These are phyloP conservation scores for Ophiostoma fasciatum DNA, from an alignment of 2,329 filamentous ascomycete genomes.

Conservation along the genomic window DNA sequence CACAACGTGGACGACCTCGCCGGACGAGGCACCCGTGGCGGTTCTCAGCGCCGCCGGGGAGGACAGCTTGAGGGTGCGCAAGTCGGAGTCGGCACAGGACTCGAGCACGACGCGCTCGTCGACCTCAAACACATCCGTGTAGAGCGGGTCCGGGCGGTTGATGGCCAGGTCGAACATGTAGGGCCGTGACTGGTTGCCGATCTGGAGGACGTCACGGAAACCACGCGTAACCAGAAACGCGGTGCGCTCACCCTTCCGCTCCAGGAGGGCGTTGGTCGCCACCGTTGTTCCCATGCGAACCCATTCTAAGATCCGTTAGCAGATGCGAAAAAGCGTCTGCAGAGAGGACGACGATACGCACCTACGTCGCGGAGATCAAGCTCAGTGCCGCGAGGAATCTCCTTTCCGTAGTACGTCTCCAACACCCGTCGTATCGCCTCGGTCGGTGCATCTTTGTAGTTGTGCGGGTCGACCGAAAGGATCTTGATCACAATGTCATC, in stretches of 20 bases:
- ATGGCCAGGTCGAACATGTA: slow-evolving; percentile 86
- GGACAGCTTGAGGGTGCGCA: no score
- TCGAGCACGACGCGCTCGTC: slow-evolving; percentile 64
- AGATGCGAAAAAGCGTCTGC: no score
- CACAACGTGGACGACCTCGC: slow-evolving; percentile 21
- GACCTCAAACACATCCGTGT: slow-evolving; percentile 70
- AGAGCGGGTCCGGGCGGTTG: slow-evolving; percentile 70
- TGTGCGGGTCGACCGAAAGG: slow-evolving; percentile 50
- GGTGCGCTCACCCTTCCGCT: slow-evolving; percentile 79
- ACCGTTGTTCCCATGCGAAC: slow-evolving; percentile 84
- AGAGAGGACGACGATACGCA: not conserved
- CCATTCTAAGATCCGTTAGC: slow-evolving; percentile 6
- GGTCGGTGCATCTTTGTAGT: slow-evolving; percentile 55
- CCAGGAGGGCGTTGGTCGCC: slow-evolving; percentile 79
- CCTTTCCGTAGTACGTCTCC: slow-evolving; percentile 1
- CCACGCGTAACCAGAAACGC: slow-evolving; percentile 77
- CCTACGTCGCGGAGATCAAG: no score
- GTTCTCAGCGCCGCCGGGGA: no score
- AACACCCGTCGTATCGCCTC: slow-evolving; percentile 47
- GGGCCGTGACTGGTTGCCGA: slow-evolving; percentile 80
- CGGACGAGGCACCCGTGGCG: slow-evolving; percentile 32
- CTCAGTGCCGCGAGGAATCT: no score
- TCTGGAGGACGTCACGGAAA: slow-evolving; percentile 74
- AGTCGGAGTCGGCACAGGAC: no score
- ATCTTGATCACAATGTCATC: slow-evolving; percentile 37